Evolutionary conservation across 139 green algal genomes (phyloP).

Genomic region (Chlamydomonas schloesseri): DNA sequence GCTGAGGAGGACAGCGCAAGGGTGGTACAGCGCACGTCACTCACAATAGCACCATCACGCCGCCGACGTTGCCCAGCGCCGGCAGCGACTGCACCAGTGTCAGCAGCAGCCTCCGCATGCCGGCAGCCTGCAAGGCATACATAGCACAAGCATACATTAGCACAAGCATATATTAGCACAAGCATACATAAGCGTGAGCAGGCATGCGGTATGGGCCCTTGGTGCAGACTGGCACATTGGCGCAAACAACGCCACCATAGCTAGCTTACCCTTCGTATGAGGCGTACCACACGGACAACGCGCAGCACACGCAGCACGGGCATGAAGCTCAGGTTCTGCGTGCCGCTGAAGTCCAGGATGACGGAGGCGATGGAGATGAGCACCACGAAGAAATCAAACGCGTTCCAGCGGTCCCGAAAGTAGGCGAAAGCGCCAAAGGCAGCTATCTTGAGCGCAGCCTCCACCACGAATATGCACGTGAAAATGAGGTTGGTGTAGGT

Average conservation of each 20-base stretch:
- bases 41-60: conserved; percentile 33
- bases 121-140: conserved; percentile 63
- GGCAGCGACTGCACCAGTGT: conserved; percentile 78
- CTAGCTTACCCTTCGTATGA: conserved; percentile 59
- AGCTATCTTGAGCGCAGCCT: conserved; percentile 73
- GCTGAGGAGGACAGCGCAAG: no score
- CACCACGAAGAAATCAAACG: conserved; percentile 79
- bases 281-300: conserved; percentile 76
- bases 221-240: no score
- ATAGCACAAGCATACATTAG: neutral
- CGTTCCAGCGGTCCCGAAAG: conserved; percentile 73
- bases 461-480: conserved; percentile 66
- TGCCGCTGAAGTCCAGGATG: conserved; percentile 52
- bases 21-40: no score
- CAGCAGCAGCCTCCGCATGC: conserved; percentile 73
- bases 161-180: no score
- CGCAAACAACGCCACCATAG: no score
- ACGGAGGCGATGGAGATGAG: conserved; percentile 57
- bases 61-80: conserved; percentile 77
- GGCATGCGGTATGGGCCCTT: no score
- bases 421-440: conserved; percentile 35
- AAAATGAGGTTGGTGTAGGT: conserved; percentile 65
- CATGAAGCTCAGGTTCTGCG: conserved; percentile 59
- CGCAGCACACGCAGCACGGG: conserved; percentile 78
- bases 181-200: no score